These are phyloP conservation scores for Pichia heedii DNA, from an alignment of 805 yeast genomes.

Conservation along the genomic window DNA sequence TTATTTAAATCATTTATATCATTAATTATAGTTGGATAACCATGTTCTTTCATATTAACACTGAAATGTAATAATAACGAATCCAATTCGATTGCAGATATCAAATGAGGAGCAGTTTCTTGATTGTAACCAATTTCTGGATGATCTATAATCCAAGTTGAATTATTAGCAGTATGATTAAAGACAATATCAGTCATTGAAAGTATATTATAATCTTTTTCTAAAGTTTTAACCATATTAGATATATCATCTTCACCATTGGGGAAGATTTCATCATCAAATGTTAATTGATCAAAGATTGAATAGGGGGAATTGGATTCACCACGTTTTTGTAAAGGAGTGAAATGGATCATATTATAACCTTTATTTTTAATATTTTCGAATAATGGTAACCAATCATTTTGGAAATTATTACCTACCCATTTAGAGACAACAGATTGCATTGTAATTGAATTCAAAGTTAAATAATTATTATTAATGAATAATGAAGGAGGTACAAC, in stretches of 20 bases:
- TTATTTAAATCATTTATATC: constrained; percentile 44
- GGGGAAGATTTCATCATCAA: constrained; percentile 60
- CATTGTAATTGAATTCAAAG: constrained; percentile 70
- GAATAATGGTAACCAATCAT: constrained; percentile 62
- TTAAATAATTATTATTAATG: constrained; percentile 46
- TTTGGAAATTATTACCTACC: constrained; percentile 54
- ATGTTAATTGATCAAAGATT: constrained; percentile 72
- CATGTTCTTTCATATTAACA: constrained; percentile 41
- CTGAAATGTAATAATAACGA: constrained; percentile 59
- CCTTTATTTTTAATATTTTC: constrained; percentile 58
- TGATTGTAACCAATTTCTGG: constrained; percentile 88
- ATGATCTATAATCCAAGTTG: constrained; percentile 73
- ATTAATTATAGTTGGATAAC: constrained; percentile 51
- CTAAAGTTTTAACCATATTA: constrained; percentile 39
- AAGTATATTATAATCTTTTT: constrained; percentile 49
- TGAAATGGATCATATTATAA: constrained; percentile 93
- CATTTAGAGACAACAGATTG: constrained; percentile 87
- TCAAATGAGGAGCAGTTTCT: constrained; percentile 83
- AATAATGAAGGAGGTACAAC: constrained; percentile 71
- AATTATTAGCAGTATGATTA: constrained; percentile 91
- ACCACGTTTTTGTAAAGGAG: constrained; percentile 88
- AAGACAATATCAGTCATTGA: constrained; percentile 87
- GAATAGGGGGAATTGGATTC: constrained; percentile 90
- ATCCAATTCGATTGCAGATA: constrained; percentile 80
- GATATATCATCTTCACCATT: constrained; percentile 45